These are phyloP conservation scores for Picea glauca DNA, from an alignment of 75 land plant genomes.

Conservation along the genomic window DNA sequence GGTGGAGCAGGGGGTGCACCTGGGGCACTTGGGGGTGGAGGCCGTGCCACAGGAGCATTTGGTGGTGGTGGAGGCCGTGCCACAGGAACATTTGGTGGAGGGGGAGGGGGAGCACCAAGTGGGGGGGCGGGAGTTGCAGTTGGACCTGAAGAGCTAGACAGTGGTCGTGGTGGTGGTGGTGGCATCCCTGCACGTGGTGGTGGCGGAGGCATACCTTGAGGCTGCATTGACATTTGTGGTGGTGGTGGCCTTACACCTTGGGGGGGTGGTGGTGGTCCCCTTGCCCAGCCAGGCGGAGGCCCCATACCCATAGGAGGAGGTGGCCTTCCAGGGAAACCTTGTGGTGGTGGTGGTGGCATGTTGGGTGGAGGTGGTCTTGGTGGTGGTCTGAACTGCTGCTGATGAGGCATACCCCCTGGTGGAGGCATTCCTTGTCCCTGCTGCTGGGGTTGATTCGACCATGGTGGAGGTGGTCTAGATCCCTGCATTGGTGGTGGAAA, in stretches of 20 bases:
- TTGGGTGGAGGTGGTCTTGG: slow-evolving; percentile 36
- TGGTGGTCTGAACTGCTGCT: slow-evolving; percentile 49
- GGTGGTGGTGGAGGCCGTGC: slow-evolving; percentile 11
- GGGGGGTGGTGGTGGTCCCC: slow-evolving; percentile 51
- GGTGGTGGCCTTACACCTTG: slow-evolving; percentile 43
- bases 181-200: slow-evolving; percentile 39
- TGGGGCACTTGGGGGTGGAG: too few relatives aligned
- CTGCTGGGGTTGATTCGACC: slow-evolving; percentile 59
- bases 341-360: slow-evolving; percentile 71
- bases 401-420: slow-evolving; percentile 43
- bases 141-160: slow-evolving; percentile 8
- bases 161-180: slow-evolving; percentile 28
- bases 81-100: slow-evolving; percentile 5
- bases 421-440: slow-evolving; percentile 38
- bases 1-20: too few relatives aligned
- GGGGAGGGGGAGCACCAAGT: slow-evolving; percentile 4
- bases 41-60: too few relatives aligned
- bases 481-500: slow-evolving; percentile 40
- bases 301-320: slow-evolving; percentile 52
- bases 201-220: slow-evolving; percentile 54
- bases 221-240: slow-evolving; percentile 47
- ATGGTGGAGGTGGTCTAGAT: slow-evolving; percentile 38
- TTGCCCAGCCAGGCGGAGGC: slow-evolving; percentile 44
- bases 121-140: background rate
- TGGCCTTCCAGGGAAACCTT: slow-evolving; percentile 22